Percentiles rank a stretch among this genome's conserved stretches.
Evolutionary conservation across 2,329 filamentous ascomycete species (phyloP).

Genomic region (Calycina marina): DNA sequence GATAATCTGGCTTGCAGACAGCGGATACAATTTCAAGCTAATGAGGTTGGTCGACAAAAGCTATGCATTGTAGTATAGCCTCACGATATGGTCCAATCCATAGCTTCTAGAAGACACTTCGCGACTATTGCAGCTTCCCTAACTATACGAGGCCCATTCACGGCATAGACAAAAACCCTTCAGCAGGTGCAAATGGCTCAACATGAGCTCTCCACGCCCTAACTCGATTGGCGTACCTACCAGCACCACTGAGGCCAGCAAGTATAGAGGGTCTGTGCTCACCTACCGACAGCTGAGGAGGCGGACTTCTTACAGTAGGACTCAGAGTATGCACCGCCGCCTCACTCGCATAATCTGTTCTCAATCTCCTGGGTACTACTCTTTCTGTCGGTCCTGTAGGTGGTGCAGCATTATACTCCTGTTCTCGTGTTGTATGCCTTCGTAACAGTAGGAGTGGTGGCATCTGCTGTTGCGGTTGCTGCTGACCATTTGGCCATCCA

Average conservation of each 20-base stretch:
- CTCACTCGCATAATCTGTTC: constrained; percentile 17
- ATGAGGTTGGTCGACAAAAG: too few relatives aligned
- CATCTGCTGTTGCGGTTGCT: constrained; percentile 2
- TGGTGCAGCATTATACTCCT: constrained; percentile 10
- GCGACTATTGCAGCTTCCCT: too few relatives aligned
- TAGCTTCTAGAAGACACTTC: too few relatives aligned
- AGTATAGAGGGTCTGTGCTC: constrained; percentile 8
- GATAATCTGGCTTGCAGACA: too few relatives aligned
- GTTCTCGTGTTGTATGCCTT: constrained; percentile 17
- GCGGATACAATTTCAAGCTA: too few relatives aligned
- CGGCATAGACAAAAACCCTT: constrained; percentile 14
- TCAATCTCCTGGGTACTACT: constrained; percentile 14
- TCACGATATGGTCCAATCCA: too few relatives aligned
- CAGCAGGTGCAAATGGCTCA: constrained; percentile 17
- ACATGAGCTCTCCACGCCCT: constrained; percentile 21
- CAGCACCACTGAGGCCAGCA: constrained; percentile 15
- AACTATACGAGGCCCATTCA: too few relatives aligned
- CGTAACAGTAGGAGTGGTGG: constrained; percentile 13
- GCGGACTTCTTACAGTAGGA: constrained; percentile 8
- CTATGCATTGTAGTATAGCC: too few relatives aligned
- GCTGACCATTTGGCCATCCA: constrained; percentile 3
- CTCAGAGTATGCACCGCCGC: constrained; percentile 16
- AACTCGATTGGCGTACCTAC: constrained; percentile 16
- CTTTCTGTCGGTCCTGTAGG: constrained; percentile 10
- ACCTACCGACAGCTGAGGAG: constrained; percentile 1